These are phyloP conservation scores for Fomitopsis pulvina DNA, from an alignment of 768 basidiomycete genomes.

Conservation along the genomic window DNA sequence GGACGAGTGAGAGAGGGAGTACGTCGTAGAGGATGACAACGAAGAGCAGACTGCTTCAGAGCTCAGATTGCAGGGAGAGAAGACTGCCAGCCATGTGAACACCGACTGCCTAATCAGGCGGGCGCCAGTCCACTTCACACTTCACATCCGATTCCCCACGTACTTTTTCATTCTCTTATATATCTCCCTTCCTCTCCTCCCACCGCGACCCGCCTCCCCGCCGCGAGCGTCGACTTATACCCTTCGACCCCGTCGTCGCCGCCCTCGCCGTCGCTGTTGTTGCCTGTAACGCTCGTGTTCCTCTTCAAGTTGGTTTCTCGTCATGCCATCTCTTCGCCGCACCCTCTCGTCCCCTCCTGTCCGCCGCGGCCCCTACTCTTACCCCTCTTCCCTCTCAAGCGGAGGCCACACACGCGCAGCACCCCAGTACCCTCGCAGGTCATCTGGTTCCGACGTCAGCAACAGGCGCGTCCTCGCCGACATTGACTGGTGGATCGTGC, in stretches of 20 bases:
- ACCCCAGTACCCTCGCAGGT: constrained; percentile 41
- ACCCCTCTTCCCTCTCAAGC: constrained; percentile 30
- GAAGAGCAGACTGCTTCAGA: not conserved
- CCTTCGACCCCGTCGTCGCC: constrained; percentile 8
- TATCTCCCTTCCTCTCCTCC: constrained; percentile 7
- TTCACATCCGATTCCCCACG: constrained; percentile 23
- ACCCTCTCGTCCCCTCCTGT: constrained; percentile 64
- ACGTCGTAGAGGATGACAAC: too few species aligned
- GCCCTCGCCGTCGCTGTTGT: constrained; percentile 6
- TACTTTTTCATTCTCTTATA: constrained; percentile 14
- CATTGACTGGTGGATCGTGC: constrained; percentile 84
- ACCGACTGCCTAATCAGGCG: constrained; percentile 2
- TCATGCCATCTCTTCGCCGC: constrained; percentile 78
- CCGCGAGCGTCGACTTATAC: constrained; percentile 17
- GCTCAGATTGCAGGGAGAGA: not conserved
- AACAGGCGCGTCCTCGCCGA: constrained; percentile 73
- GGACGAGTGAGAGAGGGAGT: too few species aligned
- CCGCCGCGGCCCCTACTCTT: constrained; percentile 59
- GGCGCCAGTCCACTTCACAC: constrained; percentile 14
- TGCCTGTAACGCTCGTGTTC: not conserved
- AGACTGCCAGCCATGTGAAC: not conserved
- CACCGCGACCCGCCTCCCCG: constrained; percentile 11
- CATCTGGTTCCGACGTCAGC: constrained; percentile 59
- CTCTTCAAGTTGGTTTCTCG: constrained; percentile 34
- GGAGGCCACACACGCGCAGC: constrained; percentile 30